Evolutionary conservation across 345 rosid species (phyloP).

Genomic region (Salix koriyanagi): DNA sequence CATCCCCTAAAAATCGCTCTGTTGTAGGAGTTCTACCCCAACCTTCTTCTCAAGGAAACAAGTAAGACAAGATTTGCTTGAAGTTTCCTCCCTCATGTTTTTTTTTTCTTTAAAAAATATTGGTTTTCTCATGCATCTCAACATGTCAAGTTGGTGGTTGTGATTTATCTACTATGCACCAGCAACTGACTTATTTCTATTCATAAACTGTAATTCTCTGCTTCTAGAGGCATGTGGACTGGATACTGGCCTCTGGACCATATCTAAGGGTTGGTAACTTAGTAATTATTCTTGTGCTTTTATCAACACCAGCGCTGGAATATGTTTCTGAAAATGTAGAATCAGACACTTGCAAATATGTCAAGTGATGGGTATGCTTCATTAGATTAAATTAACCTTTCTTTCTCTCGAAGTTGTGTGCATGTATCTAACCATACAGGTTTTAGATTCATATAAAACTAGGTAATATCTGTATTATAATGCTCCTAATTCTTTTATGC

Average conservation of each 20-base stretch:
- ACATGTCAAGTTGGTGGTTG: background rate
- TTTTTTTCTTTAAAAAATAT: background rate
- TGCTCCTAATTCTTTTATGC: background rate
- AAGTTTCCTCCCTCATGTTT: background rate
- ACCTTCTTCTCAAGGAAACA: slow-evolving; percentile 24
- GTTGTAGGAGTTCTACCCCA: slow-evolving; percentile 31
- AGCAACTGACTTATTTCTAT: background rate
- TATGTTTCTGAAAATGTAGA: background rate
- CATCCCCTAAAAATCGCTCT: slow-evolving; percentile 9
- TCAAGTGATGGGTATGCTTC: background rate
- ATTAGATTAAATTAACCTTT: background rate
- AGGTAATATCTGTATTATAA: background rate
- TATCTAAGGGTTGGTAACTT: background rate
- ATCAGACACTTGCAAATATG: background rate
- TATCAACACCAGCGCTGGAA: background rate
- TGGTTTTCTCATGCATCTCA: slow-evolving; percentile 7
- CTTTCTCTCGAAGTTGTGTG: background rate
- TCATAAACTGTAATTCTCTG: background rate
- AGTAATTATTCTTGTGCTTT: background rate
- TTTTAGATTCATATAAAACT: background rate
- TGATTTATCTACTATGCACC: background rate
- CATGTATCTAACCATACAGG: background rate
- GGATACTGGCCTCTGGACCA: slow-evolving; percentile 2
- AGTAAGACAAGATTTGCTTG: slow-evolving; percentile 17
- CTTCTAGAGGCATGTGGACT: slow-evolving; percentile 10